phyloP scores from a whole-genome alignment of 257 asterid genomes.

The Eucommia ulmoides region DNA sequence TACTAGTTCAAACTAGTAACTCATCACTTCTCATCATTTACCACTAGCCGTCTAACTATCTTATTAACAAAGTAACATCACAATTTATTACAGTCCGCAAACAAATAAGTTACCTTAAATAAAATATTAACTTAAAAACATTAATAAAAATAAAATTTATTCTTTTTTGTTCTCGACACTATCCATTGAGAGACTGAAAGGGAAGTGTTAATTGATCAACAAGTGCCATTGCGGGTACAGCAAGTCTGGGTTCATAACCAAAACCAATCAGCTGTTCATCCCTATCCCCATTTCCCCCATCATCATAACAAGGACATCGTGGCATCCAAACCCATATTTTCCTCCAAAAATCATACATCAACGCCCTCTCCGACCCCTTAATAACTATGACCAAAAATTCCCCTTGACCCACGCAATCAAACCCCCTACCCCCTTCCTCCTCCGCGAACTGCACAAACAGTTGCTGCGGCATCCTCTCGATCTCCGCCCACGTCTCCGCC shows the following conservation, averaged over 20 bases:
- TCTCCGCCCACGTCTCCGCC: slow-evolving; percentile 74
- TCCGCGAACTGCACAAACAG: slow-evolving; percentile 59
- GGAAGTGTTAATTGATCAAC: slow-evolving; percentile 80
- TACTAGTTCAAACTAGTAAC: too few species aligned
- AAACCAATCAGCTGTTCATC: slow-evolving; percentile 63
- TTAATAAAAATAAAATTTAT: too few species aligned
- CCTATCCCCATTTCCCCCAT: slow-evolving; percentile 8
- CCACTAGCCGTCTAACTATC: too few species aligned
- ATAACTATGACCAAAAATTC: slow-evolving; percentile 42
- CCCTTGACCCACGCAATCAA: slow-evolving; percentile 65
- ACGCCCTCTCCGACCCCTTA: slow-evolving; percentile 29
- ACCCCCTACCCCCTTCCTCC: slow-evolving; percentile 59
- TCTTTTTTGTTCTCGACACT: too few species aligned
- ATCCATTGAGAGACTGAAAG: slow-evolving; percentile 38
- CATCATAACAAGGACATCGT: slow-evolving; percentile 39
- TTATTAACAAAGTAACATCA: too few species aligned
- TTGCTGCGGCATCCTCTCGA: slow-evolving; percentile 94
- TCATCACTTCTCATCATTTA: too few species aligned
- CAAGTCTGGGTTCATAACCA: slow-evolving; percentile 57
- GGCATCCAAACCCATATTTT: slow-evolving; percentile 86
- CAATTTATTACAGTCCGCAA: too few species aligned
- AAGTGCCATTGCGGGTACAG: slow-evolving; percentile 61
- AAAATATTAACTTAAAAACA: too few species aligned
- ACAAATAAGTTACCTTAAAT: too few species aligned
- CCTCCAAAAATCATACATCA: slow-evolving; percentile 47